Base-by-base conservation (phyloP, 1,284 basidiomycete genomes). In the Anthracocystis walkeri region DNA sequence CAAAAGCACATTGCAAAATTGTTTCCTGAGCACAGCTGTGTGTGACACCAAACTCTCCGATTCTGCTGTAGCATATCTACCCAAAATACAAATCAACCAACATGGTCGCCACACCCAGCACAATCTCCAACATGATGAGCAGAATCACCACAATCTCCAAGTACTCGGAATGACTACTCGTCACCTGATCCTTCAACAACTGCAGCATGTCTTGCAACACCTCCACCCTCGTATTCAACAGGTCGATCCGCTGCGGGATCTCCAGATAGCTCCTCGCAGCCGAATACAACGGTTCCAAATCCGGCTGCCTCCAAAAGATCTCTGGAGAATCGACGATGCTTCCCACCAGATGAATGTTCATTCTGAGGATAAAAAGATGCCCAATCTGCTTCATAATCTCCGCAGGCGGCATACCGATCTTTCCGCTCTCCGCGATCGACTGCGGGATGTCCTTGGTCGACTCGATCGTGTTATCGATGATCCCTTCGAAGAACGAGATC, bases 381-480 rank as follows among this genome's bases (percentile, higher is more conserved):
- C 95, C 95, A 78, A 97, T 98, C 86, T 97, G 93, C 84, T 93
- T 93, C 95, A 98, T 97, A 83, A 98, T 97, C 85, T 97, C 95
- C 42, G 86, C 87, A 50, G 88, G 85, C 0, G 88, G 88, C 79
- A 88, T 85, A 81, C 88, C 82, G 76, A 98, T 95, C 87, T 97
- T 95, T 20, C 95, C 95, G 6, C 93, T 95, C 85, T 95, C 93
- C 63, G 93, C 93, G 62, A 98, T 93, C 66, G 91, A 90, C 86
- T 95, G 93, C 29, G 95, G 95, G 62, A 97, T 94, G 85, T 97
- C 94, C 84, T 97, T 97, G 4, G 95, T 98, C 83, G 95, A 93
- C 85, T 97, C 95, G 80, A 98, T 97, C 31, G 94, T 97, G 25
- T 90, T 90, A 40, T 93, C 93, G 79, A 98, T 95, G 55, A 96